Conservation (phyloP, 2,329 filamentous ascomycete genomes). For the Botrytis fabae region DNA sequence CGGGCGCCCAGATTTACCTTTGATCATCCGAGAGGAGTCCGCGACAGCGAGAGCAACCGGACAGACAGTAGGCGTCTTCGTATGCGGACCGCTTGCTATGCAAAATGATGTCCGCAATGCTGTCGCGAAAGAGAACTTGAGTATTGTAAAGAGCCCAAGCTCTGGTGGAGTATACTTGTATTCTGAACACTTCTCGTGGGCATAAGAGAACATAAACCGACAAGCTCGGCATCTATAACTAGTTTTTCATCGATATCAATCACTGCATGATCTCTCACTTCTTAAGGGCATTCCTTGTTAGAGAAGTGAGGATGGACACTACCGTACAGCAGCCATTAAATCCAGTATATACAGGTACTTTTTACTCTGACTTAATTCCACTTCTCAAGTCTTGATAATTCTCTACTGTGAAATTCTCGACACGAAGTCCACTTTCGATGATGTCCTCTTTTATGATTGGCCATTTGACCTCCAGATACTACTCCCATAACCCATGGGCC, state of each 20-base stretch:
- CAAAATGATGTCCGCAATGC: background rate
- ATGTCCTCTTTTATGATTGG: background rate
- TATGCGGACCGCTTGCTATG: background rate
- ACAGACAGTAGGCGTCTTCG: background rate
- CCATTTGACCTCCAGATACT: background rate
- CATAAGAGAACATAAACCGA: background rate
- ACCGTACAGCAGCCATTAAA: background rate
- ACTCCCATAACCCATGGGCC: fast-evolving
- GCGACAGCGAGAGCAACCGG: background rate
- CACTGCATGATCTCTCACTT: background rate
- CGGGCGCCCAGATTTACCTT: background rate
- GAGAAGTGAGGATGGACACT: background rate
- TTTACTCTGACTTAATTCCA: background rate
- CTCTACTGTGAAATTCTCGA: background rate
- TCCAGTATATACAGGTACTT: background rate
- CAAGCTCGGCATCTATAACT: background rate
- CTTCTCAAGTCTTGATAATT: background rate
- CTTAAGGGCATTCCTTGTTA: fast-evolving
- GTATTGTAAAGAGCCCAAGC: background rate
- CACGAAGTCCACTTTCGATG: background rate
- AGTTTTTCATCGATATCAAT: background rate
- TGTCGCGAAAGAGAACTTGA: background rate
- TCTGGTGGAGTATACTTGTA: background rate
- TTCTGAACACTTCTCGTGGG: background rate
- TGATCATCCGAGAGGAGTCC: background rate